These are phyloP conservation scores for Hericium rajendrae DNA, from an alignment of 768 basidiomycete genomes.

Conservation along the genomic window DNA sequence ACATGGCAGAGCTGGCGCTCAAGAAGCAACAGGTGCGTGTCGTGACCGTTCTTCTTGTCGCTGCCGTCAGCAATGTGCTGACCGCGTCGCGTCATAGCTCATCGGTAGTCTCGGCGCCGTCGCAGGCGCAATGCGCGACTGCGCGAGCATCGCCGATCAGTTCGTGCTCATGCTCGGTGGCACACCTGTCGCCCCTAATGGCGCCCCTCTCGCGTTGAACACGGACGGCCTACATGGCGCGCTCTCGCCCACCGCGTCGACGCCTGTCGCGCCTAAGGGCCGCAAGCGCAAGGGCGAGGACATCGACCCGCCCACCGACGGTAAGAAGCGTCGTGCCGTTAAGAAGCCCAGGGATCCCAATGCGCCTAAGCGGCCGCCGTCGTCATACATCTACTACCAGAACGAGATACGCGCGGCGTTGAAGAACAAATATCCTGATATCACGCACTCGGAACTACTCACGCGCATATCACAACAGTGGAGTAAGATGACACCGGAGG, in stretches of 20 bases:
- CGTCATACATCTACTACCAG: constrained; percentile 91
- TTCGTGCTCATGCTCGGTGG: constrained; percentile 43
- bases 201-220: constrained; percentile 13
- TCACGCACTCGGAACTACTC: constrained; percentile 68
- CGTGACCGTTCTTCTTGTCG: background rate
- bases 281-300: constrained; percentile 40
- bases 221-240: constrained; percentile 2
- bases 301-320: constrained; percentile 15
- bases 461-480: constrained; percentile 65
- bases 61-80: background rate
- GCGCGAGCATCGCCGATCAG: constrained; percentile 49
- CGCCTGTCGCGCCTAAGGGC: constrained; percentile 19
- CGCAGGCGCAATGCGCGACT: constrained; percentile 55
- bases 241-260: constrained; percentile 3
- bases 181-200: constrained; percentile 20
- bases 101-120: constrained; percentile 42
- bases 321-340: constrained; percentile 40
- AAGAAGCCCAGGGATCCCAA: constrained; percentile 68
- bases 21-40: background rate
- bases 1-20: background rate
- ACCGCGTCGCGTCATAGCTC: constrained; percentile 32
- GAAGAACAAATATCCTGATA: constrained; percentile 50
- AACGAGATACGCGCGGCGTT: constrained; percentile 77
- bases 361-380: constrained; percentile 88
- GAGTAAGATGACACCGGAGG: constrained; percentile 52